Evolutionary conservation across 1,139 yeast species (phyloP).

Genomic region (Candida gigantensis): DNA sequence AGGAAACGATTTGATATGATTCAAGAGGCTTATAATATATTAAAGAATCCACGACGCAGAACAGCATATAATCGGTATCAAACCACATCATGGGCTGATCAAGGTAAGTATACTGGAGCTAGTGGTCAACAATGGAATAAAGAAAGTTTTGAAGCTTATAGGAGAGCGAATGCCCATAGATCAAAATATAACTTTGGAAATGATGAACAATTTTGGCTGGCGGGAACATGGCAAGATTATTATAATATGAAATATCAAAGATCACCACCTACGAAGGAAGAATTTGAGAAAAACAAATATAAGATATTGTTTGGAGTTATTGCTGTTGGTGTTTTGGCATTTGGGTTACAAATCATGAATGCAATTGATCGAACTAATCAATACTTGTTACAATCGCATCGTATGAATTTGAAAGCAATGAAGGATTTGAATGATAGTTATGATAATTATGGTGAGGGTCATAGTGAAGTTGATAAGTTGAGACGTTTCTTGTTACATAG

Average conservation of each 20-base stretch:
- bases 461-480: constrained; percentile 37
- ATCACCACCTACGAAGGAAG: constrained; percentile 44
- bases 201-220: constrained; percentile 59
- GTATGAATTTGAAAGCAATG: constrained; percentile 47
- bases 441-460: constrained; percentile 51
- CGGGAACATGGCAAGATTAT: constrained; percentile 76
- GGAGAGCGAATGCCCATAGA: constrained; percentile 44
- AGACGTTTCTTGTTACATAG: constrained; percentile 64
- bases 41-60: constrained; percentile 56
- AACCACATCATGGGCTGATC: constrained; percentile 30
- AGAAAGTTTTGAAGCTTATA: constrained; percentile 33
- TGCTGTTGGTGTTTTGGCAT: constrained; percentile 40
- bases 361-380: constrained; percentile 41
- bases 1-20: constrained; percentile 66
- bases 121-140: constrained; percentile 31
- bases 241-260: constrained; percentile 43
- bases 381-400: constrained; percentile 27
- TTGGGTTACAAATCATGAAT: constrained; percentile 46
- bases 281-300: constrained; percentile 45
- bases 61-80: constrained; percentile 32
- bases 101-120: constrained; percentile 25
- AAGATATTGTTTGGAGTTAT: constrained; percentile 46
- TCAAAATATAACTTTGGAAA: constrained; percentile 30
- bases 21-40: constrained; percentile 71
- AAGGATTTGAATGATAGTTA: constrained; percentile 50